Evolutionary conservation across 31 red algal genomes (phyloP).

Genomic region (Bonnemaisonia californica): DNA sequence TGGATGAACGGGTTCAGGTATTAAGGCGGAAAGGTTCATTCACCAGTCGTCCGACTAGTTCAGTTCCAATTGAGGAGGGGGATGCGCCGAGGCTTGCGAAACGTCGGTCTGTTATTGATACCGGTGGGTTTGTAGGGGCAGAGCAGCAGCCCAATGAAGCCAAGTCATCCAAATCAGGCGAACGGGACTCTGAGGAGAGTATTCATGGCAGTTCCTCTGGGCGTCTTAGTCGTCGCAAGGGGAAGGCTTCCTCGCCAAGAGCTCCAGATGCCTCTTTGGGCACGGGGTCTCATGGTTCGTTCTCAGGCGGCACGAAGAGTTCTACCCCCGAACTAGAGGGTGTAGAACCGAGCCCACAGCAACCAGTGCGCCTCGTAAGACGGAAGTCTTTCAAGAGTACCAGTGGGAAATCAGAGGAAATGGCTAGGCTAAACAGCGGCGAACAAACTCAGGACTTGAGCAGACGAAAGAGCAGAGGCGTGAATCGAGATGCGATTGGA

Average conservation of each 20-base stretch:
- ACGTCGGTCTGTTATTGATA: constrained; percentile 53
- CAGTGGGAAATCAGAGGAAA: not conserved
- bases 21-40: constrained; percentile 58
- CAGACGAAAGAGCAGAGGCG: not conserved
- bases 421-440: not conserved
- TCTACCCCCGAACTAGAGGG: too few species aligned
- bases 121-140: not conserved
- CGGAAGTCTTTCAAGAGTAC: not conserved
- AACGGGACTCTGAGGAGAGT: not conserved
- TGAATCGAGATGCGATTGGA: not conserved
- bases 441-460: not conserved
- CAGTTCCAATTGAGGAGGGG: constrained; percentile 45
- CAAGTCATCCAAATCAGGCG: not conserved
- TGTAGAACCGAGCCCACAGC: too few species aligned
- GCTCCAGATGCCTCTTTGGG: too few species aligned
- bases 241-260: too few species aligned
- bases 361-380: not conserved
- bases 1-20: not conserved
- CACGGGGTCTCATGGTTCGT: too few species aligned
- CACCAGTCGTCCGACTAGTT: constrained; percentile 30
- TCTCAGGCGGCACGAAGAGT: too few species aligned
- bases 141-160: not conserved
- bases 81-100: constrained; percentile 57
- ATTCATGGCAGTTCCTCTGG: not conserved
- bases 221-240: not conserved